phyloP scores from a whole-genome alignment of 176 grass and related monocot genomes.

The Juncus effusus region DNA sequence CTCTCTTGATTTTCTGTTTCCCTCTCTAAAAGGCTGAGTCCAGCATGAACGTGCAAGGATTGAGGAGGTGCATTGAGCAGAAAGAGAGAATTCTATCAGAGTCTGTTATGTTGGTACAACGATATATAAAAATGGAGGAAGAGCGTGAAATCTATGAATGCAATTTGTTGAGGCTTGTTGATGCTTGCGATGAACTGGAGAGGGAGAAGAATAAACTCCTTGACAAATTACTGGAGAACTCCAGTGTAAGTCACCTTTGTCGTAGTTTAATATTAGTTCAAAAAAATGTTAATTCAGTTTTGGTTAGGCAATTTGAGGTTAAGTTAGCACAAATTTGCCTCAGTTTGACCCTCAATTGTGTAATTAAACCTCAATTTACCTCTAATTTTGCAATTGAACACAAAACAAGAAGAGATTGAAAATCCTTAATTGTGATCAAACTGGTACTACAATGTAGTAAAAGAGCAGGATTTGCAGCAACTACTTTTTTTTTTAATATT shows the following conservation, averaged over 20 bases:
- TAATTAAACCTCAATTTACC: too few relatives aligned
- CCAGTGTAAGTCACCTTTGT: neutral
- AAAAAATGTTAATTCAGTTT: too few relatives aligned
- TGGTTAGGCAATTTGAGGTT: too few relatives aligned
- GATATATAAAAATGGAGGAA: slow-evolving; percentile 13
- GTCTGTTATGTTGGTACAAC: neutral
- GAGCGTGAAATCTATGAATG: neutral
- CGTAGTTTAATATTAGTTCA: too few relatives aligned
- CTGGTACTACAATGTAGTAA: too few relatives aligned
- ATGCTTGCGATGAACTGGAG: slow-evolving; percentile 24
- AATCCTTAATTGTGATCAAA: too few relatives aligned
- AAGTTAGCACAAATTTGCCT: too few relatives aligned
- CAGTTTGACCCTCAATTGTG: too few relatives aligned
- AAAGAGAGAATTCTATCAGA: slow-evolving; percentile 18
- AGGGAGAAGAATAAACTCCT: slow-evolving; percentile 17
- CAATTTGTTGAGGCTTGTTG: slow-evolving; percentile 8
- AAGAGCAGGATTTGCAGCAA: neutral
- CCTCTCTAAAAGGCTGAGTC: slow-evolving; percentile 21
- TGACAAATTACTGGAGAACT: neutral
- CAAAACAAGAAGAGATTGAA: too few relatives aligned
- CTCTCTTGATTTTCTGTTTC: neutral
- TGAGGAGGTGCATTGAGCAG: slow-evolving; percentile 17
- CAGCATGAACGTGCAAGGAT: slow-evolving; percentile 23
- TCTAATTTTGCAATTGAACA: too few relatives aligned
- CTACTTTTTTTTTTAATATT: neutral